Evolutionary conservation across 305 asterid species (phyloP).

Genomic region (Withania somnifera): DNA sequence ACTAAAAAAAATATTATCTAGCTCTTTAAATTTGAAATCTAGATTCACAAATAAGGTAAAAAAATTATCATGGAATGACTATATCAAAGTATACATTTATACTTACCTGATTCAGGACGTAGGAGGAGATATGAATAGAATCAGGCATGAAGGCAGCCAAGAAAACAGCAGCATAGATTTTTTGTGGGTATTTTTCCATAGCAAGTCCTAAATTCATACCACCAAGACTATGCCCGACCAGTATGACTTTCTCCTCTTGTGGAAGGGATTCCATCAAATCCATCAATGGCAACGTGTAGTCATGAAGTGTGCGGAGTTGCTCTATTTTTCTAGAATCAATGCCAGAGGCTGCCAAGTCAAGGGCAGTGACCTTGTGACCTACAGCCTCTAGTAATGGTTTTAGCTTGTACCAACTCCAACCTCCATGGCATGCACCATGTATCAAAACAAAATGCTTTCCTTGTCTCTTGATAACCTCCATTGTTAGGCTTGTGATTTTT

Average conservation of each 20-base stretch:
- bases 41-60: background rate
- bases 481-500: background rate
- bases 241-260: slow-evolving; percentile 34
- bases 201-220: slow-evolving; percentile 43
- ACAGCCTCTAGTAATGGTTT: slow-evolving; percentile 44
- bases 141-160: slow-evolving; percentile 64
- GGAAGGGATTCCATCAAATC: slow-evolving; percentile 40
- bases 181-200: slow-evolving; percentile 48
- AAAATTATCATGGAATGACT: background rate
- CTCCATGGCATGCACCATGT: slow-evolving; percentile 66
- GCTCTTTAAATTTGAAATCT: background rate
- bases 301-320: slow-evolving; percentile 27
- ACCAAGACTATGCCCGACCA: slow-evolving; percentile 64
- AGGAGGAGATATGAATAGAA: slow-evolving; percentile 27
- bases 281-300: slow-evolving; percentile 38
- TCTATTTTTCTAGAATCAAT: slow-evolving; percentile 16
- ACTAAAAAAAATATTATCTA: too few relatives aligned
- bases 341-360: slow-evolving; percentile 61
- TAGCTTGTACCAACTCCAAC: slow-evolving; percentile 65
- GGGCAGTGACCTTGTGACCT: slow-evolving; percentile 49
- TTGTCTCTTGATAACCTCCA: slow-evolving; percentile 11
- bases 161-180: slow-evolving; percentile 41
- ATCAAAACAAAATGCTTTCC: slow-evolving; percentile 38
- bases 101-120: slow-evolving; percentile 28
- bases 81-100: background rate